A percentile compares a stretch with the other conserved stretches of the same genome.
These are phyloP conservation scores for Aspergillus pseudotamarii DNA, from an alignment of 2,329 filamentous ascomycete species.

Conservation along the genomic window DNA sequence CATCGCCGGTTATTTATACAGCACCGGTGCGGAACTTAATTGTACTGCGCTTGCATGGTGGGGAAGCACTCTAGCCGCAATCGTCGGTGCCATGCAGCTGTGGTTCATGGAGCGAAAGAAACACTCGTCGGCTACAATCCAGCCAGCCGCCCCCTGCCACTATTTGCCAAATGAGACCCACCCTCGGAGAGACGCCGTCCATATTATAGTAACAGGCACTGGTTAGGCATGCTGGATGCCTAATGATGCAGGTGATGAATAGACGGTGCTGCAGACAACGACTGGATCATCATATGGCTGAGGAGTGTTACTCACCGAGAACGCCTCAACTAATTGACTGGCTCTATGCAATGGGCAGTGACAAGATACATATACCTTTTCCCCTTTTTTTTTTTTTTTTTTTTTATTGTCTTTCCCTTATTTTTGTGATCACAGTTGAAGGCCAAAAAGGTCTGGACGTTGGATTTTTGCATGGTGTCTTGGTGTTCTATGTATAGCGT, in stretches of 20 bases:
- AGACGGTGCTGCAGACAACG: background rate
- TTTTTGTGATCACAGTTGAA: background rate
- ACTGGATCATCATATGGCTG: background rate
- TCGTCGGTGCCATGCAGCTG: slow-evolving; percentile 59
- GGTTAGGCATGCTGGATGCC: slow-evolving; percentile 8
- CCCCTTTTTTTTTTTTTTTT: background rate
- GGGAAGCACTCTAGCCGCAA: slow-evolving; percentile 59
- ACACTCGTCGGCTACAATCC: slow-evolving; percentile 42
- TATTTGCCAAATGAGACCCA: slow-evolving; percentile 21
- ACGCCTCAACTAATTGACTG: background rate
- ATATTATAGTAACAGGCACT: slow-evolving; percentile 34
- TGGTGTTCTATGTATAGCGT: background rate
- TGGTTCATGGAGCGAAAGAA: slow-evolving; percentile 58
- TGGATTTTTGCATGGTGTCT: slow-evolving; percentile 12
- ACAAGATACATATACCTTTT: background rate
- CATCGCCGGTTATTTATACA: slow-evolving; percentile 68
- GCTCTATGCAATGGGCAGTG: background rate
- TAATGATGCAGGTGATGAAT: background rate
- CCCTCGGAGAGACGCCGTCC: slow-evolving; percentile 27
- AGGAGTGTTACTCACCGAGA: background rate
- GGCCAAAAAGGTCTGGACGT: background rate
- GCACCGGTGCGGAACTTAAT: slow-evolving; percentile 58
- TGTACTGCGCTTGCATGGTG: slow-evolving; percentile 68
- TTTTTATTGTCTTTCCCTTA: background rate
- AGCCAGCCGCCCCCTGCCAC: slow-evolving; percentile 36